Percentiles rank a stretch among this genome's conserved stretches.
Evolutionary conservation across 164 flowering plant genomes (phyloP).

Genomic region (Chimonanthus praecox): DNA sequence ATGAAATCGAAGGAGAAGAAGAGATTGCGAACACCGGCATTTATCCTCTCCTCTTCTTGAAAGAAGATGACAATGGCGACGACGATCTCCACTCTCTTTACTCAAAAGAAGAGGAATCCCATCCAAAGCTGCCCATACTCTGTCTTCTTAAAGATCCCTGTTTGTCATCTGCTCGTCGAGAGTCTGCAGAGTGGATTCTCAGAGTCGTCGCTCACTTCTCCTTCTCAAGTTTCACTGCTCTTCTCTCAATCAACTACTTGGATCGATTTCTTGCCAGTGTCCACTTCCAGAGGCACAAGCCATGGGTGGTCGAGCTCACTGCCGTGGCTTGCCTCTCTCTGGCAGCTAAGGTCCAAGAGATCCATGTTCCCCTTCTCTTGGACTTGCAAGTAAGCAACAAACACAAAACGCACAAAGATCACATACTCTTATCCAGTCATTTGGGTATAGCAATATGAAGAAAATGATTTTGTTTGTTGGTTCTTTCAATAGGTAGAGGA

Average conservation of each 20-base stretch:
- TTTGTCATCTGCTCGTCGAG: constrained; percentile 33
- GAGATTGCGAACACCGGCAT: background rate
- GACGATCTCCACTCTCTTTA: constrained; percentile 29
- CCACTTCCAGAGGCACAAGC: constrained; percentile 47
- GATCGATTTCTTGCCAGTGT: constrained; percentile 59
- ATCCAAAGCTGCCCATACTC: constrained; percentile 7
- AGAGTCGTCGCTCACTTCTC: constrained; percentile 48
- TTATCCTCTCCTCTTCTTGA: constrained; percentile 27
- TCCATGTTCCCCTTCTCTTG: constrained; percentile 65
- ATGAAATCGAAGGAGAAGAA: background rate
- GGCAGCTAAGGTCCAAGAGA: constrained; percentile 87
- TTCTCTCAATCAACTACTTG: constrained; percentile 66
- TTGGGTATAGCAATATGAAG: background rate
- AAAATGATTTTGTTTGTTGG: background rate
- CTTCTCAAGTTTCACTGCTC: constrained; percentile 65
- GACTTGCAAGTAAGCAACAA: constrained; percentile 62
- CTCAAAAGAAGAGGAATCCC: constrained; percentile 36
- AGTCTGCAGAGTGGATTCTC: constrained; percentile 71
- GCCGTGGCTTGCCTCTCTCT: constrained; percentile 89
- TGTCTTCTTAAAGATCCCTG: constrained; percentile 22
- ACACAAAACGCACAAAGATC: background rate
- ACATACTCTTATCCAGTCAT: background rate
- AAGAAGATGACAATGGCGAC: constrained; percentile 37
- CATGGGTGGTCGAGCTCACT: constrained; percentile 76
- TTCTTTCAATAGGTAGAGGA: constrained; percentile 51